Evolutionary conservation across 2,329 filamentous ascomycete genomes (phyloP), one percentile per base, ranked within the genome.

Genomic region (Graphiopsis chlorocephala): DNA sequence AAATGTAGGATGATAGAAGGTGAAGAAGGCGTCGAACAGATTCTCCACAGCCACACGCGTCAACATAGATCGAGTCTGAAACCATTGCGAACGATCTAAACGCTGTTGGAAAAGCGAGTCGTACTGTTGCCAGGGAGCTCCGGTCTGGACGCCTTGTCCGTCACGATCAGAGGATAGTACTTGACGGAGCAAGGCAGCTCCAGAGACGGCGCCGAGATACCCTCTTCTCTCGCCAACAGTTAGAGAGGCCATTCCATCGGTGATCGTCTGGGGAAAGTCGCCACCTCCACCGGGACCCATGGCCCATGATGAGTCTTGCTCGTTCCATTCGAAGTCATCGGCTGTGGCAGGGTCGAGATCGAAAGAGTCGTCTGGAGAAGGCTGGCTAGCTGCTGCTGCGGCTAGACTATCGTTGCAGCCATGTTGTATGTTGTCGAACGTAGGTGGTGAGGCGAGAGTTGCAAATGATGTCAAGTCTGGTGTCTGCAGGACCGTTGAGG

Each of bases 291-390:
- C 47, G 3, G 60, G 31, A 14, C 48, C 48, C 29, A 55, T 28
- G 11, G 60, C 53, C 47, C 47, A 62, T 25, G 60, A 55, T n/a
- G 60, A 55, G 15, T 62, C 60, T 52, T 62, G 60, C 29, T 62
- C 60, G 25, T 62, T 45, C 60, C 60, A 62, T 45, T 62, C 60
- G n/a, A 62, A 62, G 11, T 62, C 60, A 25, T 62, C 60, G 4
- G 60, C 47, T 10, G 60, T 62, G 4, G 60, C 60, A 55, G 60
- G 60, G 25, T 62, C 60, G 10, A 62, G 48, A 28, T 55, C 60
- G 17, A 62, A 62, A 38, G 60, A 53, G 25, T 55, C 60, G 7
- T 55, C 60, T 17, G 60, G 47, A 15, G 47, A 53, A 31, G 60
- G n/a, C 7, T 62, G 60, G 8, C 48, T 42, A 14, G 48, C 47